Conservation (phyloP, 208 protist genomes). For the Lotmaria passim region DNA sequence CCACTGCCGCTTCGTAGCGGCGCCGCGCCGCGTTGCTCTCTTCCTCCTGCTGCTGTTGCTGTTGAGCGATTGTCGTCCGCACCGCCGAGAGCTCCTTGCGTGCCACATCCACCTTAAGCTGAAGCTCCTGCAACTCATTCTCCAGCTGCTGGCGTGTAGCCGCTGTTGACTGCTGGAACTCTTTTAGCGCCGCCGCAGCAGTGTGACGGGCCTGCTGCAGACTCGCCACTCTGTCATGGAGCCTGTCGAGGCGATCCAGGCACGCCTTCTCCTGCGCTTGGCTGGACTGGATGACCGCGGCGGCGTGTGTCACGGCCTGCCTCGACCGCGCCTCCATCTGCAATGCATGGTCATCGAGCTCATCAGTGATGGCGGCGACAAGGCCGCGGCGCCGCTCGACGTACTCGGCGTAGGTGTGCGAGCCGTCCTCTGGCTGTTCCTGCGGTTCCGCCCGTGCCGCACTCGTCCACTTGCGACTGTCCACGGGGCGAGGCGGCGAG, state of each 20-base stretch:
- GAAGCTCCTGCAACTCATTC: constrained; percentile 11
- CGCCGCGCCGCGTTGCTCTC: neutral
- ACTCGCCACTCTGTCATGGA: neutral
- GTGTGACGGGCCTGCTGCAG: constrained; percentile 7
- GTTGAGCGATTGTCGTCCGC: neutral
- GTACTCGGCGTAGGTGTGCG: constrained; percentile 22
- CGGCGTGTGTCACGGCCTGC: constrained; percentile 14
- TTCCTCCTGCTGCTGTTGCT: neutral
- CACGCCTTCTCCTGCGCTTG: constrained; percentile 15
- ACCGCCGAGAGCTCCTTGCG: neutral
- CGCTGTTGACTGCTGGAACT: neutral
- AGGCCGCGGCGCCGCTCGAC: constrained; percentile 6
- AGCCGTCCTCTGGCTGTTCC: neutral
- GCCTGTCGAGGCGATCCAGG: constrained; percentile 1
- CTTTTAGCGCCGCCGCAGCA: constrained; percentile 3
- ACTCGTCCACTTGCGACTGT: neutral
- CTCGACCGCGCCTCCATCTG: constrained; percentile 19
- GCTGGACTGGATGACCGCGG: constrained; percentile 4
- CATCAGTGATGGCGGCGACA: neutral
- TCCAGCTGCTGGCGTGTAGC: constrained; percentile 8
- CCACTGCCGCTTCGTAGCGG: neutral
- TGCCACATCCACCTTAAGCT: neutral
- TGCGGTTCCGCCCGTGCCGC: neutral
- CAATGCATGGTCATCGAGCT: constrained; percentile 13
- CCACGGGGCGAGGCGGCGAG: neutral